Percentiles rank a stretch among this genome's conserved stretches.
These are phyloP conservation scores for Phytophthora cajani DNA, from an alignment of 352 stramenopile genomes.

Conservation along the genomic window DNA sequence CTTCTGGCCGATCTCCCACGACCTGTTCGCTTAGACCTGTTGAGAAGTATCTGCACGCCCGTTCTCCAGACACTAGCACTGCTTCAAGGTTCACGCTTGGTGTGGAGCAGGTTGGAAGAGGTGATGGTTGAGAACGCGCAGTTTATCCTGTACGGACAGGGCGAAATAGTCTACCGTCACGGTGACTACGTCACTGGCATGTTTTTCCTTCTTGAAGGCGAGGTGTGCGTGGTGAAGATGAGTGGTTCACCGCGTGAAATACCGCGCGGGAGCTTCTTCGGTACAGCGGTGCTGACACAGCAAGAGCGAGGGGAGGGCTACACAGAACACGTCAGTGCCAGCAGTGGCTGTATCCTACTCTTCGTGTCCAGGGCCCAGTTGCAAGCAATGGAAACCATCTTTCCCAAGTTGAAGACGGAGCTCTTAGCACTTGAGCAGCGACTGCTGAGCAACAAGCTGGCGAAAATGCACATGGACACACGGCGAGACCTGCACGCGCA, in stretches of 20 bases:
- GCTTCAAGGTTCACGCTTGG: slow-evolving; percentile 31
- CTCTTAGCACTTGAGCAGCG: slow-evolving; percentile 51
- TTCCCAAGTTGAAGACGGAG: slow-evolving; percentile 50
- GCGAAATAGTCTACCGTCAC: slow-evolving; percentile 53
- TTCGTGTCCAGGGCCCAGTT: slow-evolving; percentile 57
- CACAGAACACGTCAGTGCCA: slow-evolving; percentile 52
- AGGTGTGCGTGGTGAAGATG: slow-evolving; percentile 45
- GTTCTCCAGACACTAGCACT: slow-evolving; percentile 50
- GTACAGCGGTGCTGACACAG: slow-evolving; percentile 45
- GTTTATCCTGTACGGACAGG: slow-evolving; percentile 64
- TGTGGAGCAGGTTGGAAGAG: slow-evolving; percentile 39
- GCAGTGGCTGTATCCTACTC: slow-evolving; percentile 56
- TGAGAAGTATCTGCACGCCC: slow-evolving; percentile 46
- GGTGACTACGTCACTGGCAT: slow-evolving; percentile 56
- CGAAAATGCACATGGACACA: slow-evolving; percentile 21
- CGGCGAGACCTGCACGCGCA: background rate
- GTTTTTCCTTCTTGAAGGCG: slow-evolving; percentile 63
- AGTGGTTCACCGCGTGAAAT: slow-evolving; percentile 30
- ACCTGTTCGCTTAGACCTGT: slow-evolving; percentile 49
- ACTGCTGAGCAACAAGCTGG: slow-evolving; percentile 48
- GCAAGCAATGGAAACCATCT: slow-evolving; percentile 50
- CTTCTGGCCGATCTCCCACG: slow-evolving; percentile 53
- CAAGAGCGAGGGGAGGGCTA: slow-evolving; percentile 53
- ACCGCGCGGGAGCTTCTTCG: slow-evolving; percentile 50
- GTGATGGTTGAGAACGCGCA: slow-evolving; percentile 50